Evolutionary conservation across 768 basidiomycete species (phyloP), one percentile per base, ranked within the genome.

Genomic region (Rhodotorula babjevae): DNA sequence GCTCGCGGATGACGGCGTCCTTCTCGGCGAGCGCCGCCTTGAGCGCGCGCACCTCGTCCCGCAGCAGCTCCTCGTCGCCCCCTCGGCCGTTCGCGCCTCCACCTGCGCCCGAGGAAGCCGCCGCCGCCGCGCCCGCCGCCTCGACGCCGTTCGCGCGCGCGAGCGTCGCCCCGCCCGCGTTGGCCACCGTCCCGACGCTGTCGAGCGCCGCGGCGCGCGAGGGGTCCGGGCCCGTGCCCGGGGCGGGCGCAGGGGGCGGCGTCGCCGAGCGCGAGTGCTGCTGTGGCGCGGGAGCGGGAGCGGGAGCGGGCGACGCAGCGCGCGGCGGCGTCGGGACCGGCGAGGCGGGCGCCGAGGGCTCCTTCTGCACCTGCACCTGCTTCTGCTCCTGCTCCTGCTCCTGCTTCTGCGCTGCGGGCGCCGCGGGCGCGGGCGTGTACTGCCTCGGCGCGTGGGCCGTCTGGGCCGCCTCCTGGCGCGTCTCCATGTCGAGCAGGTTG

Each of bases 1-100:
- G 81, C 77, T 88, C 88, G 69, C 93, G 84, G 65, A 94, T 92
- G 82, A 89, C 87, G 81, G 88, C 87, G 52, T 89, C 85, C 47
- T 90, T 89, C 36, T 92, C 91, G 42, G 91, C 85, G 58, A 94
- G 84, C 77, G 92, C 90, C 4, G 80, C 80, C 21, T 80, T 85
- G 65, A 93, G 84, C 5, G 83, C 84, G 1, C 83, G 83, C 74
- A 90, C 91, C 79, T 93, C 90, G 36, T 93, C 90, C 33, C 83
- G 82, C 71, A 81, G 79, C 23, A 86, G 79, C 33, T 71, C 80
- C 0, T 73, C 61, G 9, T 68, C 44, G 44, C 44, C 44, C 36
- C 36, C 36, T 36, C 36, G 36, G 36, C 36, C 36, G 36, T 36
- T 36, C 36, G 36, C 36, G 36, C 36, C 36, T 4, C 36, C 36